Conservation (phyloP, 768 basidiomycete species). For the Coprinopsis cinerea region DNA sequence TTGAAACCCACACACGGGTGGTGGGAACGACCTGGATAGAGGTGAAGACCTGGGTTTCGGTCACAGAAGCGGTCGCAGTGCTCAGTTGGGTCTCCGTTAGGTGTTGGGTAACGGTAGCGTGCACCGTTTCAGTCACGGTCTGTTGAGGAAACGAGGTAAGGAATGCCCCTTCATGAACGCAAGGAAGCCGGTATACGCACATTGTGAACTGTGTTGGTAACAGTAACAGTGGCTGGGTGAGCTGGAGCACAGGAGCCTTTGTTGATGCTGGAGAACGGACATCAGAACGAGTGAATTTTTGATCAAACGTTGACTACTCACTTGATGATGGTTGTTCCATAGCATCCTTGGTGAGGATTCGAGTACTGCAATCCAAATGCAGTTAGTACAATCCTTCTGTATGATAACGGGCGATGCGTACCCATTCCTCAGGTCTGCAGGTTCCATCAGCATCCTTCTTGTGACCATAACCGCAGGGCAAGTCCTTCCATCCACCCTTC, state of each 20-base stretch:
- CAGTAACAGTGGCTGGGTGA: slow-evolving; percentile 17
- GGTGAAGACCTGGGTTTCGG: slow-evolving; percentile 36
- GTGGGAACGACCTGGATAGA: slow-evolving; percentile 54
- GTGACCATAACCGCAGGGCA: slow-evolving; percentile 71
- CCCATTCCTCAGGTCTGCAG: slow-evolving; percentile 55
- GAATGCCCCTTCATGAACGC: not conserved
- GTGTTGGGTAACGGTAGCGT: slow-evolving; percentile 38
- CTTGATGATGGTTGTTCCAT: slow-evolving; percentile 59
- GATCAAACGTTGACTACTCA: too few relatives aligned
- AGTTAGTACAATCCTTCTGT: not conserved
- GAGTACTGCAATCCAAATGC: slow-evolving; percentile 27
- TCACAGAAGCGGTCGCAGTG: slow-evolving; percentile 24
- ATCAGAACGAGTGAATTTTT: not conserved
- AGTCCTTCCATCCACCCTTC: slow-evolving; percentile 56
- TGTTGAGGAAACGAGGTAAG: slow-evolving; percentile 5
- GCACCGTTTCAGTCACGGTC: slow-evolving; percentile 29
- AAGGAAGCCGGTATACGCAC: slow-evolving; percentile 18
- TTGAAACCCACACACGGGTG: slow-evolving; percentile 62
- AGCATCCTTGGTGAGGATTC: slow-evolving; percentile 44
- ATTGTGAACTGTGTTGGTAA: slow-evolving; percentile 31
- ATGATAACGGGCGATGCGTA: slow-evolving; percentile 23
- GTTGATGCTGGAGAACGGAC: slow-evolving; percentile 10
- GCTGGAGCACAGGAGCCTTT: slow-evolving; percentile 10
- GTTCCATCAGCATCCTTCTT: slow-evolving; percentile 48
- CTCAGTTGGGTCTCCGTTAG: slow-evolving; percentile 35